phyloP scores from a whole-genome alignment of 768 basidiomycete genomes.

The Boletus vinaceobasis region DNA sequence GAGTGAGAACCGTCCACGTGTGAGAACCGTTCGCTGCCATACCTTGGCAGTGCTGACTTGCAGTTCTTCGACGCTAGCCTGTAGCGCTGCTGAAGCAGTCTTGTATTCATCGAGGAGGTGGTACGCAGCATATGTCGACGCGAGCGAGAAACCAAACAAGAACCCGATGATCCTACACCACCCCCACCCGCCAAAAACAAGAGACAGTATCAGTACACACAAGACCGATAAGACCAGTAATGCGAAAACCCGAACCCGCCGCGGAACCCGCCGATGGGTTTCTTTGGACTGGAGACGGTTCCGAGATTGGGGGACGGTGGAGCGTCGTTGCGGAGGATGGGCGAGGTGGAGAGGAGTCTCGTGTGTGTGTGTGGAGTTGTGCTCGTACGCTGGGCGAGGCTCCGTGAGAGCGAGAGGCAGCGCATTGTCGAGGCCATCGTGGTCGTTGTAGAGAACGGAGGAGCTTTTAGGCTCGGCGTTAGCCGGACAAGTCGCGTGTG shows the following conservation, averaged over 20 bases:
- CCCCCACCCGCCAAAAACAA: not conserved
- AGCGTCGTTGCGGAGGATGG: slow-evolving; percentile 41
- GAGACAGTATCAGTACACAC: not conserved
- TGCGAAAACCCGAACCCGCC: slow-evolving; percentile 47
- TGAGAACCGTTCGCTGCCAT: not conserved
- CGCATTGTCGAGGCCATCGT: slow-evolving; percentile 39
- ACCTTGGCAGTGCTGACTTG: slow-evolving; percentile 83
- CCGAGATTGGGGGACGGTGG: slow-evolving; percentile 48
- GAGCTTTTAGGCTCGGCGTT: slow-evolving; percentile 17
- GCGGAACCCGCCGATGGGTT: slow-evolving; percentile 71
- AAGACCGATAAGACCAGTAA: slow-evolving; percentile 4
- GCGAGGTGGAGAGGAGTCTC: slow-evolving; percentile 46
- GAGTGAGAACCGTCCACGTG: not conserved
- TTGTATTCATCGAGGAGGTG: slow-evolving; percentile 90
- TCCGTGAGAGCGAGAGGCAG: slow-evolving; percentile 20
- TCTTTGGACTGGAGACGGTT: slow-evolving; percentile 54
- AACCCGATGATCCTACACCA: slow-evolving; percentile 71
- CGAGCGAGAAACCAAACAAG: slow-evolving; percentile 85
- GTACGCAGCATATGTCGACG: slow-evolving; percentile 83
- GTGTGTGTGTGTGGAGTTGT: slow-evolving; percentile 4
- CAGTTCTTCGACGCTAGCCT: slow-evolving; percentile 84
- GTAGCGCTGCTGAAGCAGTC: slow-evolving; percentile 78
- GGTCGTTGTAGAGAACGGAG: not conserved
- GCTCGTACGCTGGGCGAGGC: slow-evolving; percentile 9
- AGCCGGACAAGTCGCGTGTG: slow-evolving; percentile 11